A percentile compares a stretch with the other conserved stretches of the same genome.
phyloP scores from a whole-genome alignment of 805 yeast species.

The Kluyveromyces siamensis region DNA sequence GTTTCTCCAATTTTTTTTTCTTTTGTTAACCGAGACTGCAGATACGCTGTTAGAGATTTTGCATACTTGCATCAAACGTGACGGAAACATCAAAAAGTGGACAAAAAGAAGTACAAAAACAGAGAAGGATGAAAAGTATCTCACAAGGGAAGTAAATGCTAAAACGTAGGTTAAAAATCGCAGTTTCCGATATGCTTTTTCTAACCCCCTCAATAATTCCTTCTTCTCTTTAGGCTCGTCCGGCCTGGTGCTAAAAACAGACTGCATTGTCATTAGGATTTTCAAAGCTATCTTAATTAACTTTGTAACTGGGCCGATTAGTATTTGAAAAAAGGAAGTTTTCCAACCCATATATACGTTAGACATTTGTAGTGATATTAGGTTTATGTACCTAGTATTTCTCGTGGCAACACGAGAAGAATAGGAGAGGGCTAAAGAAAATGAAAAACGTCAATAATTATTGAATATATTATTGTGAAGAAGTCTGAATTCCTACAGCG shows the following conservation, averaged over 20 bases:
- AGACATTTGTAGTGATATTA: too few species aligned
- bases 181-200: neutral
- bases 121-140: slow-evolving; percentile 4
- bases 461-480: too few species aligned
- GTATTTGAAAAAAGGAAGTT: too few species aligned
- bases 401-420: too few species aligned
- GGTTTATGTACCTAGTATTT: too few species aligned
- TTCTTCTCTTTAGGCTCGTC: neutral
- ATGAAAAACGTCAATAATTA: too few species aligned
- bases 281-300: too few species aligned
- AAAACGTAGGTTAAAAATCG: neutral
- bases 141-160: slow-evolving; percentile 4
- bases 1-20: neutral
- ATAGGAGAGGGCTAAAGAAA: too few species aligned
- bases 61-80: neutral
- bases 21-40: neutral
- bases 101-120: neutral
- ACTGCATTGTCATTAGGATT: too few species aligned
- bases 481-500: too few species aligned
- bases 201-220: neutral
- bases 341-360: too few species aligned
- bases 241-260: neutral
- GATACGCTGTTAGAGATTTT: neutral
- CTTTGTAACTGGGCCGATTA: too few species aligned
- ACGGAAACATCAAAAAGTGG: neutral